Conservation (phyloP, 192 early-diverging fungal species). For the Coemansia sp. region DNA sequence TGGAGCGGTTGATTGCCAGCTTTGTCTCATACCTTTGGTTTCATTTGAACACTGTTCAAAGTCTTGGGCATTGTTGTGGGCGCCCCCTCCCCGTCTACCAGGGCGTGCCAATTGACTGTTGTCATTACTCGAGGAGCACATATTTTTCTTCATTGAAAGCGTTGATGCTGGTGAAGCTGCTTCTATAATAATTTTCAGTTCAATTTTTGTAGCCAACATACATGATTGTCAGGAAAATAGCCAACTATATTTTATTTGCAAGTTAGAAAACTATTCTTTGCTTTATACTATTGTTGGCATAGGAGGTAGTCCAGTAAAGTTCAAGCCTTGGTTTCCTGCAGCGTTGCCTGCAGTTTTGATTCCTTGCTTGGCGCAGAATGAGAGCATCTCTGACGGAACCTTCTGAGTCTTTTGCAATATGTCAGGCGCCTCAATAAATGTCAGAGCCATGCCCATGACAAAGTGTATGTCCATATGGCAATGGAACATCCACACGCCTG, state of each 20-base stretch:
- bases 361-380: constrained; percentile 59
- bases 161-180: no score
- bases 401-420: constrained; percentile 51
- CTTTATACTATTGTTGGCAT: constrained; percentile 22
- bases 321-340: constrained; percentile 65
- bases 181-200: no score
- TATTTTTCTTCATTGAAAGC: no score
- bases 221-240: background rate
- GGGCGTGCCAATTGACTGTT: background rate
- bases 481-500: constrained; percentile 82
- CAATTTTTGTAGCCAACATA: background rate
- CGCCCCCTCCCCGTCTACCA: background rate
- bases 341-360: constrained; percentile 66
- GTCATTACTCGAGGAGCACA: no score
- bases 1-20: no score
- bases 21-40: background rate
- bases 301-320: constrained; percentile 58
- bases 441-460: constrained; percentile 66
- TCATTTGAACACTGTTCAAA: background rate
- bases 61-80: background rate
- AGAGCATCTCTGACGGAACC: constrained; percentile 54
- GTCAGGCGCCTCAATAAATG: constrained; percentile 70
- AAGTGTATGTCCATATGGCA: constrained; percentile 66
- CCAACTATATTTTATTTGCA: background rate
- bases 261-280: background rate